Percentiles rank a stretch among this genome's conserved stretches.
phyloP scores from a whole-genome alignment of 139 green algal genomes.

The Micromonas pusilla region DNA sequence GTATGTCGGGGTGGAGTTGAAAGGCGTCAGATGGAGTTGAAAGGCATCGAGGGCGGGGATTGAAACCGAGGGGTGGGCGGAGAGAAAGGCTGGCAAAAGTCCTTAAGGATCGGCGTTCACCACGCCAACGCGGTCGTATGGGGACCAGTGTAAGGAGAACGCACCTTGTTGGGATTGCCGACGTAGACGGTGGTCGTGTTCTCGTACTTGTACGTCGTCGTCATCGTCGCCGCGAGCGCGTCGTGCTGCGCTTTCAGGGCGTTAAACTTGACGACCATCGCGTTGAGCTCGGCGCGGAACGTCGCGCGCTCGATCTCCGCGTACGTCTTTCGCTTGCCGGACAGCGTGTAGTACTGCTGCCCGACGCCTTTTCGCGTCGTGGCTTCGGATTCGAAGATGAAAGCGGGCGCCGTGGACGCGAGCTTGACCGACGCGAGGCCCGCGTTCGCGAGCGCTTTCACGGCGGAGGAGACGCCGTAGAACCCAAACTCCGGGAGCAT shows the following conservation, averaged over 20 bases:
- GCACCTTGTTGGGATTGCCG: too few relatives aligned
- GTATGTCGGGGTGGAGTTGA: too few relatives aligned
- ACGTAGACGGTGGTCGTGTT: too few relatives aligned
- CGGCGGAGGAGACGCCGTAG: background rate
- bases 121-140: too few relatives aligned
- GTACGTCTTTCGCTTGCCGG: conserved; percentile 4
- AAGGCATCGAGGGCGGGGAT: too few relatives aligned
- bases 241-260: background rate
- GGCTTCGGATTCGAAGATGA: background rate
- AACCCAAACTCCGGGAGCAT: conserved; percentile 31
- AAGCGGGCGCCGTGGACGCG: background rate
- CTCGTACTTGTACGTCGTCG: too few relatives aligned
- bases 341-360: background rate
- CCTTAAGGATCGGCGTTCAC: too few relatives aligned
- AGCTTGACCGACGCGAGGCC: background rate
- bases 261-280: background rate
- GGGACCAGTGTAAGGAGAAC: too few relatives aligned
- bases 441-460: background rate
- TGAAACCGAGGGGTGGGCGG: too few relatives aligned
- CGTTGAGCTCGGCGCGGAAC: background rate
- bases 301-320: background rate
- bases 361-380: background rate
- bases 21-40: too few relatives aligned
- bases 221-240: background rate
- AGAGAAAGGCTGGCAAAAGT: too few relatives aligned